Conservation (phyloP, 2,329 filamentous ascomycete species). For the Alternaria incomplexa region DNA sequence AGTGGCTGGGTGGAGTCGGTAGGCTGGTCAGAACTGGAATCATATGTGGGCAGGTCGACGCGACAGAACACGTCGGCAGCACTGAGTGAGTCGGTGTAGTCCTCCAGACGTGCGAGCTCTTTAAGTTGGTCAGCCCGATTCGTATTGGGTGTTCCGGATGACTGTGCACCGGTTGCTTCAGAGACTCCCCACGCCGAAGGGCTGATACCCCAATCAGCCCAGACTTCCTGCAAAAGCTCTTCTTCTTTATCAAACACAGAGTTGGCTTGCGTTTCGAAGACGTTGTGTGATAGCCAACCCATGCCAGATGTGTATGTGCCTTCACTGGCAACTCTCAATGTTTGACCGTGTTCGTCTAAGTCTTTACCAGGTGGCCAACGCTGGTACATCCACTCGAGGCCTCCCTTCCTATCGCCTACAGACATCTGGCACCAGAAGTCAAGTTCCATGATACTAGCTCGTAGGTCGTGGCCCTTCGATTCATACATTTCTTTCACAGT, state of each 20-base stretch:
- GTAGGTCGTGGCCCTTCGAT: slow-evolving; percentile 73
- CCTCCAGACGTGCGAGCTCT: slow-evolving; percentile 58
- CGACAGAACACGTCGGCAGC: slow-evolving; percentile 67
- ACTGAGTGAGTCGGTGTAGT: slow-evolving; percentile 67
- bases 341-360: slow-evolving; percentile 69
- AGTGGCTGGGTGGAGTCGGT: slow-evolving; percentile 70
- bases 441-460: slow-evolving; percentile 81
- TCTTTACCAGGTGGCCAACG: slow-evolving; percentile 77
- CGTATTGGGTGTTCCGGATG: background rate
- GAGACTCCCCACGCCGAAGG: slow-evolving; percentile 59
- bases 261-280: slow-evolving; percentile 49
- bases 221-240: slow-evolving; percentile 68
- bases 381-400: slow-evolving; percentile 87
- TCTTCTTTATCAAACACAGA: slow-evolving; percentile 59
- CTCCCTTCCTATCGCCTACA: slow-evolving; percentile 85
- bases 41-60: slow-evolving; percentile 53
- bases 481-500: slow-evolving; percentile 74
- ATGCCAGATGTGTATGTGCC: slow-evolving; percentile 79
- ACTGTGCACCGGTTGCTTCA: background rate
- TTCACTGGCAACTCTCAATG: slow-evolving; percentile 79
- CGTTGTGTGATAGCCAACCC: slow-evolving; percentile 74
- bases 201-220: slow-evolving; percentile 72
- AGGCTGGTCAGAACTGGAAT: slow-evolving; percentile 47
- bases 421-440: slow-evolving; percentile 98
- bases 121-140: slow-evolving; percentile 1